Base-by-base conservation (phyloP, 208 protist species). In the Acanthamoeba sp. region DNA sequence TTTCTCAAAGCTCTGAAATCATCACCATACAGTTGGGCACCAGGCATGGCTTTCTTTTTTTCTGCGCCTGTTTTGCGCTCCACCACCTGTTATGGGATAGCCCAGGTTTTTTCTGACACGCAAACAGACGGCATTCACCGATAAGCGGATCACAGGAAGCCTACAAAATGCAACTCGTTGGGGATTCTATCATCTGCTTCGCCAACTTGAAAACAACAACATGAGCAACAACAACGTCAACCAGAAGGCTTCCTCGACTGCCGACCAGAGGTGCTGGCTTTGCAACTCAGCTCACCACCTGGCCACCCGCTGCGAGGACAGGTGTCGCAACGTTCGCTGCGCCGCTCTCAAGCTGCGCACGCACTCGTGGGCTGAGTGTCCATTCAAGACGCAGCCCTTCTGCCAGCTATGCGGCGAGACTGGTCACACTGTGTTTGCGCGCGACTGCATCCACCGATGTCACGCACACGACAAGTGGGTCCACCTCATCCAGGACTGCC, bases 381-480 rank as follows among this genome's bases (percentile, higher is more conserved):
- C 69, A 18, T 22, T 20, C 69, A 78, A 78, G 69, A 78, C 69
- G 0, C 29, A 3, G 7, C 69, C 69, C 69, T 78, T 78, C 69
- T 78, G 69, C 69, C 16, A 45, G 36, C 69, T 78, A 14, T 78
- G 69, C 69, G 69, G 69, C 32, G 34, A 40, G 14, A 34, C 27
- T 16, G 69, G 27, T 24, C 69, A 78, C 38, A 32, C 32, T 32
- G 69, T 78, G 18, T 24, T 78, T 12, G 69, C 27, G 24, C 38
- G 69, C 34, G 34, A 78, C 34, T 78, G 69, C 69, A 78, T 78
- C 29, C 69, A 78, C 38, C 27, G 69, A 5, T 78, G 69, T 32
- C 42, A 78, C 69, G 69, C 32, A 2, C 69, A 78, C 69, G 69
- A 78, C 69, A 34, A 32, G 14, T 78, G 29, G 34, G 69, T 78